Evolutionary conservation across 1,284 basidiomycete species (phyloP).

Genomic region (Microbotryum saponariae): DNA sequence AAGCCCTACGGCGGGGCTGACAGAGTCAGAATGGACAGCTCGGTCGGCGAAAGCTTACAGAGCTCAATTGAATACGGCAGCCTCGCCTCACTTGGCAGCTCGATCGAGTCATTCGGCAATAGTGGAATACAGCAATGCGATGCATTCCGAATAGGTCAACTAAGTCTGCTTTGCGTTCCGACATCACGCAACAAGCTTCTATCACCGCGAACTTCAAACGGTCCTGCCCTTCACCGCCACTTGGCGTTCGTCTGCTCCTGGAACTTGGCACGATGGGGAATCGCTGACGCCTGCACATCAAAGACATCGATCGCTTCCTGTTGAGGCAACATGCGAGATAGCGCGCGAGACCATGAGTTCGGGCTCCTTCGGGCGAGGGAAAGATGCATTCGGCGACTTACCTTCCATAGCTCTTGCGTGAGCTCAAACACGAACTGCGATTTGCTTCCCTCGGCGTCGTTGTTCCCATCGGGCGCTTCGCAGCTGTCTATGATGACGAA

Average conservation of each 20-base stretch:
- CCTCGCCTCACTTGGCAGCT: no score
- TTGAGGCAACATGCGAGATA: not conserved
- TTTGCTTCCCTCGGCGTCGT: conserved; percentile 55
- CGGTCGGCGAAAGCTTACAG: no score
- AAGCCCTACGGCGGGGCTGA: no score
- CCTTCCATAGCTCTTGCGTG: conserved; percentile 72
- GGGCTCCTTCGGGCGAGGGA: not conserved
- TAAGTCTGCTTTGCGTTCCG: no score
- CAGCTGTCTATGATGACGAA: conserved; percentile 11
- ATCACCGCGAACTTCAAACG: no score
- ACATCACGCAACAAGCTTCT: no score
- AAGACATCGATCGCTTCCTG: conserved; percentile 74
- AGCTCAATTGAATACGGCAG: no score
- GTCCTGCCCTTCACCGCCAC: no score
- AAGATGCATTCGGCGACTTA: conserved; percentile 38
- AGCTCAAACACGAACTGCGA: conserved; percentile 79
- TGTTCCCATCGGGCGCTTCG: conserved; percentile 51
- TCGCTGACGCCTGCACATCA: conserved; percentile 54
- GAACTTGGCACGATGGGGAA: conserved; percentile 40
- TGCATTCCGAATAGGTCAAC: no score
- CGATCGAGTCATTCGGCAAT: no score
- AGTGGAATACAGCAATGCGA: no score
- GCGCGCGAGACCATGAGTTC: not conserved
- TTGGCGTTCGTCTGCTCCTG: not conserved
- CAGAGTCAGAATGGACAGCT: no score